phyloP scores from a whole-genome alignment of 106 monocot genomes.

The Dendrobium nobile region DNA sequence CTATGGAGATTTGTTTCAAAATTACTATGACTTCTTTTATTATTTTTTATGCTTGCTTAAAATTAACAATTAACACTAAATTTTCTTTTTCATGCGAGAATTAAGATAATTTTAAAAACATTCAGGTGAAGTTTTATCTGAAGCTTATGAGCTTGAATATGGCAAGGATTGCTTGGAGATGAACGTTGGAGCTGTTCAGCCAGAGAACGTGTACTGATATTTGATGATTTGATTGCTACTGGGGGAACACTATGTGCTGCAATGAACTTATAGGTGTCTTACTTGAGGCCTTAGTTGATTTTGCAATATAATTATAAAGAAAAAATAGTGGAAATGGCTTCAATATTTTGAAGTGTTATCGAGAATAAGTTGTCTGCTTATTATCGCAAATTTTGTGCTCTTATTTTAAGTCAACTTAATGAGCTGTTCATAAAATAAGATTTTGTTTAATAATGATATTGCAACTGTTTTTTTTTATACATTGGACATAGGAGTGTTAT shows the following conservation, averaged over 20 bases:
- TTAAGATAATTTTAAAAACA: slow-evolving; percentile 4
- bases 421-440: background rate
- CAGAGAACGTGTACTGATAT: slow-evolving; percentile 43
- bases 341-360: background rate
- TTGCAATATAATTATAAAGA: background rate
- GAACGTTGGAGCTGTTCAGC: slow-evolving; percentile 45
- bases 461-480: no score
- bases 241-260: slow-evolving; percentile 68
- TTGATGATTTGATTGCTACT: slow-evolving; percentile 66
- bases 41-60: background rate
- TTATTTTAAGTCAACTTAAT: background rate
- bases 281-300: background rate
- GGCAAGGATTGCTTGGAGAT: slow-evolving; percentile 60
- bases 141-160: slow-evolving; percentile 59
- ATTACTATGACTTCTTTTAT: background rate
- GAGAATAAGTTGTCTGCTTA: background rate
- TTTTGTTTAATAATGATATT: background rate
- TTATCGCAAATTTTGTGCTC: background rate
- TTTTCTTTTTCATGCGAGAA: background rate
- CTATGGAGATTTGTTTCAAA: background rate
- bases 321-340: background rate
- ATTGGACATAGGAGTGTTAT: no score
- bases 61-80: background rate
- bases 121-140: slow-evolving; percentile 52
- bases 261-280: slow-evolving; percentile 45